Evolutionary conservation across 208 protist genomes (phyloP).

Genomic region (Hexamita inflata): DNA sequence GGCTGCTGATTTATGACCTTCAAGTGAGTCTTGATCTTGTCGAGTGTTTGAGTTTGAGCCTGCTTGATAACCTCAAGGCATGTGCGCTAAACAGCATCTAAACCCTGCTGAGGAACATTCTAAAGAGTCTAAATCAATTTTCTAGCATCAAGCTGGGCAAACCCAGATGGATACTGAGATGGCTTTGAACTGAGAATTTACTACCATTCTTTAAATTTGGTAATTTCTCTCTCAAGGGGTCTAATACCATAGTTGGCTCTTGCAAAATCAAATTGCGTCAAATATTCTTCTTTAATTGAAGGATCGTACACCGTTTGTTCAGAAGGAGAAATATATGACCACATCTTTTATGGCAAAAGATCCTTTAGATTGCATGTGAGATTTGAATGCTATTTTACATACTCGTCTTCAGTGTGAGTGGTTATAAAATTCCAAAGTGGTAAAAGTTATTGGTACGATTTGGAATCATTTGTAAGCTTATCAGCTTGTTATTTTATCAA

Average conservation of each 20-base stretch:
- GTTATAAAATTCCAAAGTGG: background rate
- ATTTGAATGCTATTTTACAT: background rate
- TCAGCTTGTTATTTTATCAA: background rate
- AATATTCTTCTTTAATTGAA: background rate
- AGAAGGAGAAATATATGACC: background rate
- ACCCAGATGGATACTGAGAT: background rate
- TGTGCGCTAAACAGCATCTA: conserved; percentile 9
- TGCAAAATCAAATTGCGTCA: background rate
- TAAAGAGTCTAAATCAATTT: conserved; percentile 7
- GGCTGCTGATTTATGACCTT: conserved; percentile 4
- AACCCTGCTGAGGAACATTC: background rate
- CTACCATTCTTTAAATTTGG: conserved; percentile 3
- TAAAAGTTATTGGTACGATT: background rate
- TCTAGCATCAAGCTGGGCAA: conserved; percentile 14
- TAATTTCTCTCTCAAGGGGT: conserved; percentile 11
- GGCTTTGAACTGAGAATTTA: background rate
- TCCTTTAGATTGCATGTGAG: background rate
- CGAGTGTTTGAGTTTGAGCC: background rate
- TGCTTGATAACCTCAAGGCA: background rate
- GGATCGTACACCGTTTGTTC: background rate
- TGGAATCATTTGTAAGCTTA: background rate
- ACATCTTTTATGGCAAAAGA: background rate
- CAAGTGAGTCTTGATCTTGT: background rate
- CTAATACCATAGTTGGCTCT: conserved; percentile 2
- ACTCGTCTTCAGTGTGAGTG: background rate